Base-by-base conservation (phyloP, 1,284 basidiomycete species). In the Ustilago nuda region DNA sequence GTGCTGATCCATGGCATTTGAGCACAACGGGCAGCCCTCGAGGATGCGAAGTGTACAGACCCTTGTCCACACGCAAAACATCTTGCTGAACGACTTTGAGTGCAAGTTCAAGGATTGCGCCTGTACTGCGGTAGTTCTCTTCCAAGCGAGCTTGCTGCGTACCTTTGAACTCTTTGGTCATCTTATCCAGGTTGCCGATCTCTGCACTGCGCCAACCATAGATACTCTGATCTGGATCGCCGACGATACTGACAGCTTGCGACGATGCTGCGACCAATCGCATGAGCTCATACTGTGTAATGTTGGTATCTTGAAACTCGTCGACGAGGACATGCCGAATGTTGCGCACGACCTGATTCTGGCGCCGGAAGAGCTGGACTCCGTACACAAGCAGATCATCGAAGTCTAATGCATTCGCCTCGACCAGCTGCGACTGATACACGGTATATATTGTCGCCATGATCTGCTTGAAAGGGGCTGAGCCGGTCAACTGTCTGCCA, bases 201-300 rank as follows among this genome's bases (percentile, higher is more conserved):
- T 81, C 76, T 1, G 94, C 94, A 12, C 92, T 92, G 8, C 94
- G 90, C 94, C 94, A 96, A 13, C 93, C 93, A 79, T 94, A 94
- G 65, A 94, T 95, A 5, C 93, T 94, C 83, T 96, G 94, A 86
- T 97, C 94, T 0, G 94, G 94, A 86, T 97, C 94, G 0, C 94
- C 94, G 4, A 97, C 94, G 43, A 95, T 90, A 5, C 92, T 94
- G 33, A 95, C 89, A 19, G 75, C 67, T 36, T 73, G 69, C 13
- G 68, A 76, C 1, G 68, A 54, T 19, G 43, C 23, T 2, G 82
- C 72, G 4, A 82, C 57, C 7, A 70, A 91, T 90, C 41, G 88
- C 92, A 96, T 93, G 36, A 96, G 89, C 74, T 92, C 89, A 84
- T 94, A 95, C 85, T 96, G 94, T 7, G 91, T 91, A 2, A 88